These are phyloP conservation scores for Citrus unshiu DNA, from an alignment of 345 rosid species.

Conservation along the genomic window DNA sequence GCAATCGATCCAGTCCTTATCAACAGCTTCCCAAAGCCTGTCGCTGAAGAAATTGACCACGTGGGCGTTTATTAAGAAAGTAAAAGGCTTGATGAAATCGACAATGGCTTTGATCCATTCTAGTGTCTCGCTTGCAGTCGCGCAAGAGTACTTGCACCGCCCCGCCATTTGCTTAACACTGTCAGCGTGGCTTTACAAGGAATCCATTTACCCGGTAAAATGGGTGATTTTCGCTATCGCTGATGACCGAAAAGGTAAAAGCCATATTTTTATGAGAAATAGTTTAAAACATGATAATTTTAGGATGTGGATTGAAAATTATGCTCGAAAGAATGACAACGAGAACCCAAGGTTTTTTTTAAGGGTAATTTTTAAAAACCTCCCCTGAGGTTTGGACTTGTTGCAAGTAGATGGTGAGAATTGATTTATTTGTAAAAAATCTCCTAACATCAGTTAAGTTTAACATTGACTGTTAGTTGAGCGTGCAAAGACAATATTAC, in stretches of 20 bases:
- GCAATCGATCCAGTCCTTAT: conserved; percentile 74
- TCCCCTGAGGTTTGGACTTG: too few relatives aligned
- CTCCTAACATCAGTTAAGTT: too few relatives aligned
- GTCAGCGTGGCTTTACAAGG: not conserved
- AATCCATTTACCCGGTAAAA: not conserved
- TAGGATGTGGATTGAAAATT: too few relatives aligned
- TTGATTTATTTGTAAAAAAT: too few relatives aligned
- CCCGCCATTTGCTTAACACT: not conserved
- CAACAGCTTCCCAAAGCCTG: conserved; percentile 75
- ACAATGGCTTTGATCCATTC: conserved; percentile 72
- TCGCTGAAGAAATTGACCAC: conserved; percentile 82
- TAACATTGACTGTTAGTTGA: too few relatives aligned
- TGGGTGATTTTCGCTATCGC: not conserved
- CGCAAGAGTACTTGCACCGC: conserved; percentile 49
- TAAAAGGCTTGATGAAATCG: conserved; percentile 52
- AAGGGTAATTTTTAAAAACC: too few relatives aligned
- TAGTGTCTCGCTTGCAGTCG: conserved; percentile 53
- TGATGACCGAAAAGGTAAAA: not conserved
- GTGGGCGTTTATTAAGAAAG: conserved; percentile 54
- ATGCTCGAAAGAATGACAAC: too few relatives aligned
- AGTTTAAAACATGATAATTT: not conserved
- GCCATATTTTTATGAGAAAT: not conserved
- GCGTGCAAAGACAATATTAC: too few relatives aligned
- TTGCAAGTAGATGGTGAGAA: too few relatives aligned
- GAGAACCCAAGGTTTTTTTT: too few relatives aligned